Percentiles rank a stretch among this genome's conserved stretches.
Conservation (phyloP, 805 yeast genomes). For the Hanseniaspora singularis region DNA sequence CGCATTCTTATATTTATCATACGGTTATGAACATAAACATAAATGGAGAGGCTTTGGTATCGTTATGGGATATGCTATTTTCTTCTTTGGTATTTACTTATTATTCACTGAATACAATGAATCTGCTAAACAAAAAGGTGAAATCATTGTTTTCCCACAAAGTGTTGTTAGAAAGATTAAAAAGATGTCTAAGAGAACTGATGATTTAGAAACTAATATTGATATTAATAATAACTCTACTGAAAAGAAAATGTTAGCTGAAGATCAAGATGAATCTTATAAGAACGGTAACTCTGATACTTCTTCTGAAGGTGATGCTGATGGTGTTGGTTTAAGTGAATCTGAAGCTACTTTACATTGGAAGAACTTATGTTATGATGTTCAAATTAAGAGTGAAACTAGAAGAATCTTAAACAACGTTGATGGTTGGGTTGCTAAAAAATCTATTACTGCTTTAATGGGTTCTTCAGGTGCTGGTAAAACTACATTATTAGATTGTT, state of each 20-base stretch:
- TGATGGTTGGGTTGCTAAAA: conserved; percentile 77
- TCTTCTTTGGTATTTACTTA: conserved; percentile 45
- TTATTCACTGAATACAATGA: conserved; percentile 44
- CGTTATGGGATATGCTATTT: conserved; percentile 37
- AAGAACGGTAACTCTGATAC: conserved; percentile 14
- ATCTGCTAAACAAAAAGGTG: conserved; percentile 62
- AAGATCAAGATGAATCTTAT: conserved; percentile 6
- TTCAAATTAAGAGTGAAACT: conserved; percentile 47
- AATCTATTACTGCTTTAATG: conserved; percentile 67
- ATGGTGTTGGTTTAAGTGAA: conserved; percentile 26
- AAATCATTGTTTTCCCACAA: conserved; percentile 47
- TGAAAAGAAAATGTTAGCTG: conserved; percentile 11
- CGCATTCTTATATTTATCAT: conserved; percentile 33
- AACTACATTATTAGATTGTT: conserved; percentile 58
- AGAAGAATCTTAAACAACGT: conserved; percentile 52
- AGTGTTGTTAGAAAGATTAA: conserved; percentile 37
- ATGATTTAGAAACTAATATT: conserved; percentile 13
- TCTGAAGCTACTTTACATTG: conserved; percentile 55
- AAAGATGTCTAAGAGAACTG: conserved; percentile 23
- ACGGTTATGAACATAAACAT: conserved; percentile 33
- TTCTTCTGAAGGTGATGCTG: conserved; percentile 23
- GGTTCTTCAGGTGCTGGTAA: conserved; percentile 78
- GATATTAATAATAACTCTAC: conserved; percentile 7
- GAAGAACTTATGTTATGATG: conserved; percentile 63
- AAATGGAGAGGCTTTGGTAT: conserved; percentile 57